A percentile compares a stretch with the other conserved stretches of the same genome.
Conservation (phyloP, 2,329 filamentous ascomycete genomes). For the Hypomyces rosellus region DNA sequence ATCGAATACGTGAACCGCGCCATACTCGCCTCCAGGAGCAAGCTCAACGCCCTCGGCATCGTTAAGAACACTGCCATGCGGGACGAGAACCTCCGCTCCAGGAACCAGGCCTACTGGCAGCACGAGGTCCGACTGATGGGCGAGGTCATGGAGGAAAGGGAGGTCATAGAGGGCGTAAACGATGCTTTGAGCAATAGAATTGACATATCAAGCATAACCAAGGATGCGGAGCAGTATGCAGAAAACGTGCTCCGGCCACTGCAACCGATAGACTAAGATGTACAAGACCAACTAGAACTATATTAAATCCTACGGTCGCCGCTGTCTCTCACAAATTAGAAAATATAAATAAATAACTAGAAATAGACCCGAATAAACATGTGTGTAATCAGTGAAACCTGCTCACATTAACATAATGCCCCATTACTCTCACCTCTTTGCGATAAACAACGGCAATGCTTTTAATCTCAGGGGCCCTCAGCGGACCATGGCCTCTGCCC, state of each 20-base stretch:
- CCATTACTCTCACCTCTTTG: too few species aligned
- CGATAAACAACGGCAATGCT: too few species aligned
- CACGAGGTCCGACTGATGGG: slow-evolving; percentile 67
- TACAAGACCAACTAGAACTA: background rate
- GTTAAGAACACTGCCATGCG: slow-evolving; percentile 73
- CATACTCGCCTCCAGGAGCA: slow-evolving; percentile 56
- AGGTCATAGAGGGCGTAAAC: slow-evolving; percentile 65
- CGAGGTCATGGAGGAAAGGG: slow-evolving; percentile 71
- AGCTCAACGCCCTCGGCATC: slow-evolving; percentile 66
- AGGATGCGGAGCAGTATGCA: slow-evolving; percentile 59
- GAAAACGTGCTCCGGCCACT: slow-evolving; percentile 33
- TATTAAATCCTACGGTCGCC: too few species aligned
- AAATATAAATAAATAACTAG: too few species aligned
- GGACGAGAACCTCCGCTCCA: slow-evolving; percentile 62
- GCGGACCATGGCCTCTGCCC: too few species aligned
- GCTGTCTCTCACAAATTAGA: too few species aligned
- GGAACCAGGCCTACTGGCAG: slow-evolving; percentile 69
- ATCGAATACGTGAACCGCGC: slow-evolving; percentile 53
- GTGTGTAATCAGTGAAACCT: background rate
- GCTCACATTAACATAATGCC: too few species aligned
- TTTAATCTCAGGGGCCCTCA: too few species aligned
- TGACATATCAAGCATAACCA: slow-evolving; percentile 53
- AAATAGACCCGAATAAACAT: background rate
- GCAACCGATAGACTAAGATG: slow-evolving; percentile 17
- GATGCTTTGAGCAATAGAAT: slow-evolving; percentile 59